Evolutionary conservation across 73 alveolate genomes (phyloP), one percentile per base, ranked within the genome.

Genomic region (Paramecium primaurelia): DNA sequence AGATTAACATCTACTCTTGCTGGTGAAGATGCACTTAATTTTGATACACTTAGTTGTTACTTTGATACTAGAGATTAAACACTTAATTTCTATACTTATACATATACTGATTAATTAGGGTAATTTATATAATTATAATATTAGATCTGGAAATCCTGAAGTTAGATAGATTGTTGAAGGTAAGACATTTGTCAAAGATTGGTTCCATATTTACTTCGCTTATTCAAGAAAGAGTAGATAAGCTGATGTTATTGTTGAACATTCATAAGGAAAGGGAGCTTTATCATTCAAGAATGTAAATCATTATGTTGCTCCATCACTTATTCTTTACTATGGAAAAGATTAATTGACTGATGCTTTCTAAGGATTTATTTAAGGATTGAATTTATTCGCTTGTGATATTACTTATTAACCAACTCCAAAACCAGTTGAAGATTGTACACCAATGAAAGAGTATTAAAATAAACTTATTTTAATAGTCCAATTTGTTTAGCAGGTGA

Each of bases 191-290:
- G 87, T 73, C 10, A 20, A 73, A 37, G 87, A 73, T 73, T 80
- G 91, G 91, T 49, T 45, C 75, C 91, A 80, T 80, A 49, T 80
- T 25, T 80, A 80, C 28, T 80, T 80, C 45, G 91, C 75, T 47
- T 80, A 80, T 45, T 32, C 64, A 2, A 80, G 75, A 42, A 44
- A 28, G 47, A 80, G 32, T 28, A 80, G 75, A 80, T 45, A 42
- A 80, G 91, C 91, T 20, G 71, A 45, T 28, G 91, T 80, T 8
- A 42, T 80, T 26, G 71, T 80, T 80, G 91, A 80, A 44, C 91
- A 80, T 28, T 45, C 71, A 26, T 42, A 80, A 45, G 91, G 91
- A 42, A 80, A 80, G 30, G 75, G 91, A 45, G 71, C 47, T 16
- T 47, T 80, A 14, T 32, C 91, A 44, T 80, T 80, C 54, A 80